A percentile compares a stretch with the other conserved stretches of the same genome.
Evolutionary conservation across 108 stramenopile species (phyloP).

Genomic region (Discostella stelligeroides): DNA sequence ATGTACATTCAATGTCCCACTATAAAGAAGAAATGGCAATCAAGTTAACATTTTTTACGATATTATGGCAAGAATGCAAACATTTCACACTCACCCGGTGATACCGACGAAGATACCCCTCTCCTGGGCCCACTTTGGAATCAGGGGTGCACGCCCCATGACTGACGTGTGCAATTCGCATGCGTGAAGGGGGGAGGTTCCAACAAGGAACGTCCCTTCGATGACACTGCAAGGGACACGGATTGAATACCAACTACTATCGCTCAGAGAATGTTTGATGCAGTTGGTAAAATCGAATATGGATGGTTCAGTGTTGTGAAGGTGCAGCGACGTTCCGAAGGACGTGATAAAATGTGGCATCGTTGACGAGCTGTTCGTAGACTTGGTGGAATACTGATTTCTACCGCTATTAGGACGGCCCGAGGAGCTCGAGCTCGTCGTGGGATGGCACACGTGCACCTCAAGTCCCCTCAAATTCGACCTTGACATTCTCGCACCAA

Average conservation of each 20-base stretch:
- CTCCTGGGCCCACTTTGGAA: constrained; percentile 55
- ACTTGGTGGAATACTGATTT: background rate
- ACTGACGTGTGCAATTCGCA: constrained; percentile 42
- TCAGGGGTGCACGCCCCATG: constrained; percentile 32
- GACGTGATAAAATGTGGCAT: constrained; percentile 51
- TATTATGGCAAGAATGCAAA: too few species aligned
- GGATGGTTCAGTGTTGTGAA: constrained; percentile 40
- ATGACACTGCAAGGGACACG: constrained; percentile 33
- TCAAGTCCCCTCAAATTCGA: constrained; percentile 45
- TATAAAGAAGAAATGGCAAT: too few species aligned
- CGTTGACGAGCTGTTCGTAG: constrained; percentile 16
- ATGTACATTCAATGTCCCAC: constrained; percentile 38
- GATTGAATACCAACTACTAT: constrained; percentile 31
- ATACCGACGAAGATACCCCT: constrained; percentile 54
- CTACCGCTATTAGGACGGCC: background rate
- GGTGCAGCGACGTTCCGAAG: constrained; percentile 33
- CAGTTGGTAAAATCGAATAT: constrained; percentile 36
- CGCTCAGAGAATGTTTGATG: background rate
- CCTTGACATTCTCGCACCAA: constrained; percentile 40
- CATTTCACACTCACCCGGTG: constrained; percentile 2
- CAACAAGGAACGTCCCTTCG: constrained; percentile 23
- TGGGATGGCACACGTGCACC: constrained; percentile 42
- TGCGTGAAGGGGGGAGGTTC: constrained; percentile 26
- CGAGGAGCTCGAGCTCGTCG: background rate
- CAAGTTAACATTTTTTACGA: too few species aligned